These are phyloP conservation scores for Beauveria sp. DNA, from an alignment of 2,329 filamentous ascomycete species.

Conservation along the genomic window DNA sequence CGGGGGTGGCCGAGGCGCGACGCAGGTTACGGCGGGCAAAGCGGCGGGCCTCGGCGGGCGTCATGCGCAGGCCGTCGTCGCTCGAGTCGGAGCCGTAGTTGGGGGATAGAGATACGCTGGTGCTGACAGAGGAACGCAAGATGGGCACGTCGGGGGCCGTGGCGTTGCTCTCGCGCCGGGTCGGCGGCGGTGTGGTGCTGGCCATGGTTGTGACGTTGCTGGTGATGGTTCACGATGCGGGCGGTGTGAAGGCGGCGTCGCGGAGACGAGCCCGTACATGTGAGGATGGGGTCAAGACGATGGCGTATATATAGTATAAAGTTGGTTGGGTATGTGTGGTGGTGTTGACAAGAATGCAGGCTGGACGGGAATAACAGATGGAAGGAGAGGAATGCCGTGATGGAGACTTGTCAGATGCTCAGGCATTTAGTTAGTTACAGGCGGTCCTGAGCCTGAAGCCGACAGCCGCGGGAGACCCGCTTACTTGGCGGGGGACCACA, in stretches of 20 bases:
- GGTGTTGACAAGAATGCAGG: background rate
- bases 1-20: conserved; percentile 28
- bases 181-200: conserved; percentile 10
- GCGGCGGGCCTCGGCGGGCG: conserved; percentile 27
- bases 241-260: background rate
- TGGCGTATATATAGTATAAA: background rate
- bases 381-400: background rate
- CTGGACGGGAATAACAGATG: background rate
- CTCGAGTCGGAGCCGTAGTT: conserved; percentile 26
- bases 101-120: background rate
- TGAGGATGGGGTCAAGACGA: background rate
- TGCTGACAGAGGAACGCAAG: background rate
- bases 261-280: background rate
- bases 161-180: conserved; percentile 11
- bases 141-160: conserved; percentile 10
- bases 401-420: background rate
- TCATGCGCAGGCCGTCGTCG: conserved; percentile 28
- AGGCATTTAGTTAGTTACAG: background rate
- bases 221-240: conserved; percentile 24
- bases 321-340: background rate
- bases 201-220: background rate
- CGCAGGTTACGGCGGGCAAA: conserved; percentile 29
- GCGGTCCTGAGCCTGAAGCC: too few species aligned
- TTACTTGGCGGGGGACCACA: too few species aligned
- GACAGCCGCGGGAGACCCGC: too few species aligned